phyloP scores from a whole-genome alignment of 192 early-diverging fungal species.

The Dimargaris xerosporica region DNA sequence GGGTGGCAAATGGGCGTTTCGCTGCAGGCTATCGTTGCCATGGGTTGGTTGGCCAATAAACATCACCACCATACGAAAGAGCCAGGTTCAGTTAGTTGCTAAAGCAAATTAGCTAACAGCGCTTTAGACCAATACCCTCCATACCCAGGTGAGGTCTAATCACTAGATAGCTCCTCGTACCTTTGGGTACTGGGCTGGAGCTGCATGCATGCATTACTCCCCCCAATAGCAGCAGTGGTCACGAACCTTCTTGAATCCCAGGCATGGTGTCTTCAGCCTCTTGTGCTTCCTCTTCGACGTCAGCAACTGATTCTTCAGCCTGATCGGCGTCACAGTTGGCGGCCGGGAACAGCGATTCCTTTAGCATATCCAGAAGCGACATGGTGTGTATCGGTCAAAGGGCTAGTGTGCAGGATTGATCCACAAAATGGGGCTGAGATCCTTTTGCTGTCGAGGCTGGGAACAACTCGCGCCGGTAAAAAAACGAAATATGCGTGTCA shows the following conservation, averaged over 20 bases:
- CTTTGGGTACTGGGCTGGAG: not conserved
- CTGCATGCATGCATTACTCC: not conserved
- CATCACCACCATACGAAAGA: not conserved
- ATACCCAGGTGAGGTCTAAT: not conserved
- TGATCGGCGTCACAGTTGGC: not conserved
- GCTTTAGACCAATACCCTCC: not conserved
- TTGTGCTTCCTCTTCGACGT: slow-evolving; percentile 25
- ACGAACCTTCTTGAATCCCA: slow-evolving; percentile 41
- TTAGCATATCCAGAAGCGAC: not conserved
- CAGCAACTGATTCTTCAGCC: slow-evolving; percentile 26
- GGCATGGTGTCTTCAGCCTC: slow-evolving; percentile 37
- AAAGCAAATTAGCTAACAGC: not conserved
- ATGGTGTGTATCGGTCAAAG: not conserved
- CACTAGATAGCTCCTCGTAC: not conserved
- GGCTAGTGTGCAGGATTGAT: not conserved
- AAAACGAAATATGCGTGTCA: too few relatives aligned
- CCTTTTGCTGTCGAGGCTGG: too few relatives aligned
- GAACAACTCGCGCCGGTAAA: too few relatives aligned
- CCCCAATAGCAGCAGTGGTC: not conserved
- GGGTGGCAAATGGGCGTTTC: slow-evolving; percentile 44
- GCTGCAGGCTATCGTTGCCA: slow-evolving; percentile 34
- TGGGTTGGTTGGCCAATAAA: slow-evolving; percentile 9
- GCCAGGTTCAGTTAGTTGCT: not conserved
- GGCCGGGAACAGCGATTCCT: not conserved
- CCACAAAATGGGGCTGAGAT: too few relatives aligned